Percentiles rank a stretch among this genome's conserved stretches.
phyloP scores from a whole-genome alignment of 352 stramenopile species.

The Phytopythium chamaehyphon region DNA sequence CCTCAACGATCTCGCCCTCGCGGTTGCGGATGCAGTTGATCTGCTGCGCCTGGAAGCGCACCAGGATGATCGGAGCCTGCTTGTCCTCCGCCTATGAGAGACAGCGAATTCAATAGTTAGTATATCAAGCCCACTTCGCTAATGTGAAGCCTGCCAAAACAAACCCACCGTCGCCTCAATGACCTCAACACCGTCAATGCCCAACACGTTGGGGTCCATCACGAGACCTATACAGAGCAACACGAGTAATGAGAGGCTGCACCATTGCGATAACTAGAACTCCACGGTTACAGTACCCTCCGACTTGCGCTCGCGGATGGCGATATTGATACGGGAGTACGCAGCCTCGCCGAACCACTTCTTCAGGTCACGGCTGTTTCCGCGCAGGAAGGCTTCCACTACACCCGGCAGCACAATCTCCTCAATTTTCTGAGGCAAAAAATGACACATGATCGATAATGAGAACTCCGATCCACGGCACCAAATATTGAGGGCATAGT shows the following conservation, averaged over 20 bases:
- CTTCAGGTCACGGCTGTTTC: constrained; percentile 94
- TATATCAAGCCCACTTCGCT: background rate
- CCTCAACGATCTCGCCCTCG: constrained; percentile 95
- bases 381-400: constrained; percentile 93
- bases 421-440: constrained; percentile 72
- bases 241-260: no score
- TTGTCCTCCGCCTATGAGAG: constrained; percentile 74
- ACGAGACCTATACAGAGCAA: constrained; percentile 33
- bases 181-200: constrained; percentile 97
- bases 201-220: constrained; percentile 95
- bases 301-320: constrained; percentile 93
- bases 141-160: background rate
- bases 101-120: constrained; percentile 10
- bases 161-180: constrained; percentile 85
- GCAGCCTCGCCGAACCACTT: constrained; percentile 95
- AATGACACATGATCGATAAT: constrained; percentile 4
- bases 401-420: constrained; percentile 93
- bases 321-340: constrained; percentile 93
- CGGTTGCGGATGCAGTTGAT: constrained; percentile 99
- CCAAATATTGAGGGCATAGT: background rate
- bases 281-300: constrained; percentile 54
- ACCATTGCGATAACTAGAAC: background rate
- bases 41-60: constrained; percentile 98
- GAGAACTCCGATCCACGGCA: background rate
- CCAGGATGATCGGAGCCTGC: constrained; percentile 93